phyloP scores from a whole-genome alignment of 495 filamentous ascomycete genomes.

The Tirmania nivea region DNA sequence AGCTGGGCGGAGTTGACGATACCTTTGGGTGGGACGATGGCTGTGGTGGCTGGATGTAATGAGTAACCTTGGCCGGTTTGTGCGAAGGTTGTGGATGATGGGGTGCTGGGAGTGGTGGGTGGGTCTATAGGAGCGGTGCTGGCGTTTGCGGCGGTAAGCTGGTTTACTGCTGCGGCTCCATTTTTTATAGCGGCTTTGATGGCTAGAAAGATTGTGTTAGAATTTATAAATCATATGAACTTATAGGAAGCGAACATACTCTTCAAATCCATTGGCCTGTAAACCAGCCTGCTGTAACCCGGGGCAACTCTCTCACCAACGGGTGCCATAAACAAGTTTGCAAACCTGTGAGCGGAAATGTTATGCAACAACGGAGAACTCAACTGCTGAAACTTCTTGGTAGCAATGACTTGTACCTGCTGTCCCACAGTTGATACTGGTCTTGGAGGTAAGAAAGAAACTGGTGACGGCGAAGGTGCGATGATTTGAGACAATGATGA shows the following conservation, averaged over 20 bases:
- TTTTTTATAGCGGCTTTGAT: conserved; percentile 48
- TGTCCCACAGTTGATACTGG: conserved; percentile 22
- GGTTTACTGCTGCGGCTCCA: conserved; percentile 26
- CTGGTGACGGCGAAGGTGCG: conserved; percentile 26
- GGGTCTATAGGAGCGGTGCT: conserved; percentile 9
- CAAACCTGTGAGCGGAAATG: conserved; percentile 65
- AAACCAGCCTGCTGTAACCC: conserved; percentile 70
- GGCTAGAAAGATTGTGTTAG: conserved; percentile 23
- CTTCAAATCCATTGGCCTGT: conserved; percentile 74
- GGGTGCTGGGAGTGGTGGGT: conserved; percentile 46
- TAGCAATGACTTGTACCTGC: conserved; percentile 18
- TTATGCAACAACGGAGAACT: conserved; percentile 56
- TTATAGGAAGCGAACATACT: conserved; percentile 4
- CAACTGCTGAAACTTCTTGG: conserved; percentile 17
- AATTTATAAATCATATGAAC: neutral
- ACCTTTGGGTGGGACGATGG: conserved; percentile 51
- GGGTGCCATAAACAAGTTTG: conserved; percentile 65
- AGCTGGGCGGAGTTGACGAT: conserved; percentile 90
- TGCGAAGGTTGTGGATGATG: conserved; percentile 30
- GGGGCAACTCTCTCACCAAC: conserved; percentile 68
- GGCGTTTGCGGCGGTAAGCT: conserved; percentile 22
- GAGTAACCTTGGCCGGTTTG: conserved; percentile 24
- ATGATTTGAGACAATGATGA: conserved; percentile 25
- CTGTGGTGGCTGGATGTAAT: conserved; percentile 45
- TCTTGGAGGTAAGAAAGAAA: conserved; percentile 23